Evolutionary conservation across 2,329 filamentous ascomycete species (phyloP).

Genomic region (Microcera coccophila): DNA sequence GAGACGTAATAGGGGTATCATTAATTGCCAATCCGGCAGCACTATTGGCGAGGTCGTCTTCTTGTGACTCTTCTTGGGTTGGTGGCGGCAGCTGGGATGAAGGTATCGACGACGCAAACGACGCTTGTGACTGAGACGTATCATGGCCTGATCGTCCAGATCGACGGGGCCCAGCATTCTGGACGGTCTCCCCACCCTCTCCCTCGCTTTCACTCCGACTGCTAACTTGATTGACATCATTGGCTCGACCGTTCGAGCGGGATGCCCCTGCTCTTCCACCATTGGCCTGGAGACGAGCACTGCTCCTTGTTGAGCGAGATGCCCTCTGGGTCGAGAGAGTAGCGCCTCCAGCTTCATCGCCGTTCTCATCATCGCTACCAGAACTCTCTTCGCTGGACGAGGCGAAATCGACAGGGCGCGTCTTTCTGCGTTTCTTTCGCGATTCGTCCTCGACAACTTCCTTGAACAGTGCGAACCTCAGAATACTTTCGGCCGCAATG

Average conservation of each 20-base stretch:
- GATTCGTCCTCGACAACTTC: slow-evolving; percentile 80
- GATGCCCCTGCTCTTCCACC: background rate
- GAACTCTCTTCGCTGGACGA: slow-evolving; percentile 57
- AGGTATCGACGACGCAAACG: slow-evolving; percentile 75
- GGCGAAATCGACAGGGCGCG: slow-evolving; percentile 53
- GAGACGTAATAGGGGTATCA: slow-evolving; percentile 50
- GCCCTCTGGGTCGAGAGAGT: slow-evolving; percentile 25
- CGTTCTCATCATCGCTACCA: slow-evolving; percentile 53
- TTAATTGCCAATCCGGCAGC: slow-evolving; percentile 42
- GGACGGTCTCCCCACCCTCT: slow-evolving; percentile 21
- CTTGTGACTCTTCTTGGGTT: slow-evolving; percentile 42
- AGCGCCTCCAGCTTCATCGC: slow-evolving; percentile 54
- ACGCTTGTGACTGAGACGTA: slow-evolving; percentile 48
- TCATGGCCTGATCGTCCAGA: slow-evolving; percentile 39
- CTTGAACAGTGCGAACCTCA: slow-evolving; percentile 95
- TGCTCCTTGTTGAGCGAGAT: slow-evolving; percentile 30
- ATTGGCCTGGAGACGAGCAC: slow-evolving; percentile 22
- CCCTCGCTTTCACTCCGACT: background rate
- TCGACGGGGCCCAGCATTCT: slow-evolving; percentile 37
- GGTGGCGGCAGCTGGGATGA: slow-evolving; percentile 62
- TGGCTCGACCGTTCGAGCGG: background rate
- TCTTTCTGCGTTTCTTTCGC: slow-evolving; percentile 77
- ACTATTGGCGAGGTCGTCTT: slow-evolving; percentile 42
- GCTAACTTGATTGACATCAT: background rate
- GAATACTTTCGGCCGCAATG: slow-evolving; percentile 78